phyloP scores from a whole-genome alignment of 306 rosid species.

The Lathyrus aphaca region DNA sequence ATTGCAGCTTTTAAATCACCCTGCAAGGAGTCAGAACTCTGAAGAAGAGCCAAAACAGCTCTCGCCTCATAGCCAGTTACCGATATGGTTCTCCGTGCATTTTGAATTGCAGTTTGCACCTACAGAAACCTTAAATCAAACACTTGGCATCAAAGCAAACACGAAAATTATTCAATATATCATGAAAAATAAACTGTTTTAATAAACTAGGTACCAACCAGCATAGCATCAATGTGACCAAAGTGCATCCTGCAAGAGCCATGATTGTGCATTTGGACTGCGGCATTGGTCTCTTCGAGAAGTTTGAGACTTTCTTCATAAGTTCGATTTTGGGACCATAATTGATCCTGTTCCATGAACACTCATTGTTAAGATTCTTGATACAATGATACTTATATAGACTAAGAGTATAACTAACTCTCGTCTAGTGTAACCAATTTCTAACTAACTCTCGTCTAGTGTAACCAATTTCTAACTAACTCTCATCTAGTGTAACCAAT shows the following conservation, averaged over 20 bases:
- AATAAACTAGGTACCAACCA: conserved; percentile 50
- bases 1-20: conserved; percentile 66
- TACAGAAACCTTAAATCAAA: conserved; percentile 49
- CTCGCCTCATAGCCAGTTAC: conserved; percentile 70
- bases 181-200: background rate
- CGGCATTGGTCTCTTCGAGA: conserved; percentile 83
- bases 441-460: no score
- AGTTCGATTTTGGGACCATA: conserved; percentile 66
- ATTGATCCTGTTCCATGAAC: conserved; percentile 58
- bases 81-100: conserved; percentile 59
- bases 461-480: no score
- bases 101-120: conserved; percentile 79
- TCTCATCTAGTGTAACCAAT: no score
- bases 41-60: conserved; percentile 67
- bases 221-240: conserved; percentile 60
- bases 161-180: background rate
- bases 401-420: no score
- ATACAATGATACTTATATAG: background rate
- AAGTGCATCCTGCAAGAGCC: conserved; percentile 73
- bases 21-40: conserved; percentile 69
- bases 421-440: no score
- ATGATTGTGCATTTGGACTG: conserved; percentile 82
- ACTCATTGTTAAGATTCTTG: background rate
- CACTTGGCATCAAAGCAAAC: conserved; percentile 38
- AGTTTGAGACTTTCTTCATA: conserved; percentile 76